These are phyloP conservation scores for Rhodotorula sp. DNA, from an alignment of 1,284 basidiomycete species.

Conservation along the genomic window DNA sequence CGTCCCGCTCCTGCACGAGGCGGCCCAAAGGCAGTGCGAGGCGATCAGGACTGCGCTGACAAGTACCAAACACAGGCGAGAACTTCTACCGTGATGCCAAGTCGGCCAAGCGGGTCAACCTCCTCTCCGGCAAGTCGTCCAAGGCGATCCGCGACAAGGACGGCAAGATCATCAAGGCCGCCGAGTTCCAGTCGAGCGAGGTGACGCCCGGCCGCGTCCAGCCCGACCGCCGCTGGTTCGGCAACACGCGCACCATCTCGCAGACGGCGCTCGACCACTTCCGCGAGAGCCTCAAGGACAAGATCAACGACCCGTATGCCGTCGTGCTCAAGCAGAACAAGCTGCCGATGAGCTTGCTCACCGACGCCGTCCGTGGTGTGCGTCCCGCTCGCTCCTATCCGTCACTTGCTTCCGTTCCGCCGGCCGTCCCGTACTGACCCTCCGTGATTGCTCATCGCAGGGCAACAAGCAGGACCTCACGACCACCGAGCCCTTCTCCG, in stretches of 20 bases:
- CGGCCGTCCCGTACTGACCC: not conserved
- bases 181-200: conserved; percentile 89
- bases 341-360: conserved; percentile 88
- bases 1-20: not conserved
- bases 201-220: conserved; percentile 83
- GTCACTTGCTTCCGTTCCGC: not conserved
- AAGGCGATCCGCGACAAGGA: conserved; percentile 84
- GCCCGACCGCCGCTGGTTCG: conserved; percentile 93
- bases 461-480: conserved; percentile 64
- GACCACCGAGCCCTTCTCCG: conserved; percentile 85
- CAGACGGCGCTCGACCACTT: conserved; percentile 93
- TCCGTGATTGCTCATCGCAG: conserved; percentile 5
- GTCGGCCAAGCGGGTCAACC: conserved; percentile 74
- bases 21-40: not conserved
- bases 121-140: conserved; percentile 73
- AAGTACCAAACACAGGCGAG: conserved; percentile 31
- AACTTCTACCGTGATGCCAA: conserved; percentile 57
- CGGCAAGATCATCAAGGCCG: conserved; percentile 86
- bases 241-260: conserved; percentile 97
- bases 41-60: not conserved
- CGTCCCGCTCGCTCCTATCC: not conserved
- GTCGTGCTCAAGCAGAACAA: conserved; percentile 89
- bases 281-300: conserved; percentile 75
- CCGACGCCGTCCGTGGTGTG: conserved; percentile 55
- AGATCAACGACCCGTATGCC: conserved; percentile 89